These are phyloP conservation scores for Leucoagaricus sp. DNA, from an alignment of 1,284 basidiomycete species.

Conservation along the genomic window DNA sequence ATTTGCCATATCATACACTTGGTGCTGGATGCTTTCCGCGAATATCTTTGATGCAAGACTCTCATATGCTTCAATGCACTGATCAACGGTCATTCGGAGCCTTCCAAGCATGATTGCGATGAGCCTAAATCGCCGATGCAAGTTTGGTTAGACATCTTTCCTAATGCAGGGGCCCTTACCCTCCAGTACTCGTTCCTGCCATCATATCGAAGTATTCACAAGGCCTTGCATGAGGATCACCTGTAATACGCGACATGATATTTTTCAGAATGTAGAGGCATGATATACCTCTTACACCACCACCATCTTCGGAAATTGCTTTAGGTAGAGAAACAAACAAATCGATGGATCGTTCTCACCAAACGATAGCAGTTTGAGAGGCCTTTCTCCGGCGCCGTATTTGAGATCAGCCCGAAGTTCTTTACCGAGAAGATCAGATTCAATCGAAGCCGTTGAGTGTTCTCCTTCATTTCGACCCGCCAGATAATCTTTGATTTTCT, in stretches of 20 bases:
- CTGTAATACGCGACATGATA: conserved; percentile 28
- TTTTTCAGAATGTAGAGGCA: conserved; percentile 30
- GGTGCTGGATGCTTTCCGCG: conserved; percentile 15
- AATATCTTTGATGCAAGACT: conserved; percentile 30
- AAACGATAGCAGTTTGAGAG: conserved; percentile 26
- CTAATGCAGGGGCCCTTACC: conserved; percentile 24
- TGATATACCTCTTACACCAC: conserved; percentile 35
- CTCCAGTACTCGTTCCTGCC: conserved; percentile 35
- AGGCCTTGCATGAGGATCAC: conserved; percentile 25
- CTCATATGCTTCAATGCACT: conserved; percentile 30
- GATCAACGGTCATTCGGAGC: conserved; percentile 32
- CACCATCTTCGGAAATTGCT: conserved; percentile 31
- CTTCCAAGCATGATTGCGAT: conserved; percentile 40
- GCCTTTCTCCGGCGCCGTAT: conserved; percentile 17
- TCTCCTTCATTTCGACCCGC: conserved; percentile 11
- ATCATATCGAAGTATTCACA: conserved; percentile 38
- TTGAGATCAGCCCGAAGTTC: conserved; percentile 18
- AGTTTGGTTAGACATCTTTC: neutral
- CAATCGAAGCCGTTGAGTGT: conserved; percentile 15
- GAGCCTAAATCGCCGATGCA: conserved; percentile 19
- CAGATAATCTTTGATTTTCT: conserved; percentile 12
- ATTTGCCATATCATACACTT: conserved; percentile 13
- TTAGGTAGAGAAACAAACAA: neutral
- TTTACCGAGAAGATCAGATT: conserved; percentile 17
- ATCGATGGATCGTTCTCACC: conserved; percentile 18